Evolutionary conservation across 2,329 filamentous ascomycete genomes (phyloP).

Genomic region (Knufia petricola): DNA sequence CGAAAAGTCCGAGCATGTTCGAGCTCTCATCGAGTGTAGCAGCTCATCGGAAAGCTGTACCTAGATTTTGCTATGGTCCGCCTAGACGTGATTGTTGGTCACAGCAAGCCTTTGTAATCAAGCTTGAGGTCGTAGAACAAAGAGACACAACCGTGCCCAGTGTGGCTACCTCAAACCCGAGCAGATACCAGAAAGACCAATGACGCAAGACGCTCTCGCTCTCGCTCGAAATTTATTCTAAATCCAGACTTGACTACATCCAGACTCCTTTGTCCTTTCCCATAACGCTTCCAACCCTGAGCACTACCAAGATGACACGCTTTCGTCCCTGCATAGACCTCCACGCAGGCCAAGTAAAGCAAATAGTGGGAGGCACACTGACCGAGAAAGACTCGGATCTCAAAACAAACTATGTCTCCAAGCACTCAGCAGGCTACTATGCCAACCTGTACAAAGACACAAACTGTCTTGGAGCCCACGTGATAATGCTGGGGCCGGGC

Average conservation of each 20-base stretch:
- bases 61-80: too few species aligned
- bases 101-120: too few species aligned
- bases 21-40: too few species aligned
- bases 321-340: slow-evolving; percentile 97
- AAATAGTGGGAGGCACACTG: slow-evolving; percentile 93
- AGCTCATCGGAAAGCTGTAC: too few species aligned
- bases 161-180: too few species aligned
- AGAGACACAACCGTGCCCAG: too few species aligned
- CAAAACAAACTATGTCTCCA: slow-evolving; percentile 87
- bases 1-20: not conserved
- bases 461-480: slow-evolving; percentile 68
- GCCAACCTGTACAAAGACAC: slow-evolving; percentile 71
- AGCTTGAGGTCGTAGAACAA: too few species aligned
- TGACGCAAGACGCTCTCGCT: not conserved
- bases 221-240: not conserved
- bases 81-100: too few species aligned
- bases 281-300: not conserved
- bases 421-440: slow-evolving; percentile 71
- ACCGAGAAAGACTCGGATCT: slow-evolving; percentile 55
- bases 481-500: slow-evolving; percentile 89
- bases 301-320: slow-evolving; percentile 78
- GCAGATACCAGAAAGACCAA: not conserved
- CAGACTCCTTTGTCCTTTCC: not conserved
- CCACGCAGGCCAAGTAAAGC: slow-evolving; percentile 94
- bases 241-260: too few species aligned